Percentiles rank a stretch among this genome's conserved stretches.
phyloP scores from a whole-genome alignment of 140 eudicot species.

The Erigeron philadelphicus region DNA sequence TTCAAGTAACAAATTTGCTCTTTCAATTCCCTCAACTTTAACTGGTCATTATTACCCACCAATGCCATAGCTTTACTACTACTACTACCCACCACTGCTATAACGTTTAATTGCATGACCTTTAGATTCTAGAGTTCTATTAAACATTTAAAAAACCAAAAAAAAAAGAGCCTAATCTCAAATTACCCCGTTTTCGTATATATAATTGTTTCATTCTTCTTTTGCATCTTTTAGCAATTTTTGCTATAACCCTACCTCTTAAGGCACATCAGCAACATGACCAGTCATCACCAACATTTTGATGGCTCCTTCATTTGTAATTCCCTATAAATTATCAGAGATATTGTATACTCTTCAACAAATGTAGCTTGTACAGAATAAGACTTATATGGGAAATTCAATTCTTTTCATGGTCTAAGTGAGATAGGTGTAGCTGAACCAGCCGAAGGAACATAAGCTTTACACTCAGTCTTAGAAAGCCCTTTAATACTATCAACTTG shows the following conservation, averaged over 20 bases:
- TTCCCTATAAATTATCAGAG: slow-evolving; percentile 64
- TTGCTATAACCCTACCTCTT: slow-evolving; percentile 87
- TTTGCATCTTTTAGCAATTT: slow-evolving; percentile 81
- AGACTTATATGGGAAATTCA: slow-evolving; percentile 39
- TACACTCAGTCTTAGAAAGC: slow-evolving; percentile 77
- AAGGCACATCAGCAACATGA: slow-evolving; percentile 77
- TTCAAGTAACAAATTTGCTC: too few species aligned
- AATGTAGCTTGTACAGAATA: slow-evolving; percentile 79
- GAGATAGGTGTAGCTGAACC: slow-evolving; percentile 87
- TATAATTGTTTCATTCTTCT: slow-evolving; percentile 83
- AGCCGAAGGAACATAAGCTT: slow-evolving; percentile 71
- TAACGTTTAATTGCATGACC: too few species aligned
- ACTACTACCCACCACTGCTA: too few species aligned
- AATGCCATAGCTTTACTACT: too few species aligned
- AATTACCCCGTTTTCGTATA: too few species aligned
- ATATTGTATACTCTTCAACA: slow-evolving; percentile 84
- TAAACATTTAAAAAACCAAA: too few species aligned
- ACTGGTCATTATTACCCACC: too few species aligned
- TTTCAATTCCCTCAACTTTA: too few species aligned
- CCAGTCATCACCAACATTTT: slow-evolving; percentile 90
- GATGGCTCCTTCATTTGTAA: slow-evolving; percentile 52
- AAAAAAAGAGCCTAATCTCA: too few species aligned
- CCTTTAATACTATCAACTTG: slow-evolving; percentile 36
- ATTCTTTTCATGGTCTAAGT: slow-evolving; percentile 55
- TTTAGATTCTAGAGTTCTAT: too few species aligned